A percentile compares a stretch with the other conserved stretches of the same genome.
Conservation (phyloP, 2,329 filamentous ascomycete genomes). For the Cadophora luteo-olivacea region DNA sequence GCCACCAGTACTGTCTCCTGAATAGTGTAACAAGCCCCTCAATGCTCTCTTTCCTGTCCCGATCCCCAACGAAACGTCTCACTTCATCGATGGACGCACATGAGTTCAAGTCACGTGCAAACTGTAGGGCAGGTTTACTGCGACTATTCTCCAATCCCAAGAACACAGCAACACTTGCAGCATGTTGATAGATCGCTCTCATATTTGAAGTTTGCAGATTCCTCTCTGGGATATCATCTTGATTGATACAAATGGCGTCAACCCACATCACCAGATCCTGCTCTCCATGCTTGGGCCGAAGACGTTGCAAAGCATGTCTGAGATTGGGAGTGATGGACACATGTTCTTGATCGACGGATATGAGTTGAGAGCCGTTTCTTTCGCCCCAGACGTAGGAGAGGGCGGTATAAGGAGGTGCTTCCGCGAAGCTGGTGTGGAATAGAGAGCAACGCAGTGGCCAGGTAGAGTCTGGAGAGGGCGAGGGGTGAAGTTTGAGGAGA, state of each 20-base stretch:
- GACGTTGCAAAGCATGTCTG: constrained; percentile 32
- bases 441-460: constrained; percentile 28
- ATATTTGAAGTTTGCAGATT: constrained; percentile 36
- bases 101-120: constrained; percentile 32
- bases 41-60: constrained; percentile 35
- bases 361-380: constrained; percentile 3
- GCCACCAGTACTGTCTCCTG: constrained; percentile 49
- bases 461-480: constrained; percentile 25
- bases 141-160: constrained; percentile 29
- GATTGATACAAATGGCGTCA: constrained; percentile 40
- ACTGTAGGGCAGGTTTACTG: constrained; percentile 28
- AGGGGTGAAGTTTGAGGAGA: constrained; percentile 25
- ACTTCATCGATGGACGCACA: constrained; percentile 25
- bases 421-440: constrained; percentile 32
- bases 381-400: constrained; percentile 41
- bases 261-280: constrained; percentile 35
- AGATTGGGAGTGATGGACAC: constrained; percentile 35
- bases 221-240: constrained; percentile 35
- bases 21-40: constrained; percentile 46
- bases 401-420: constrained; percentile 36
- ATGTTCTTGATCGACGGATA: constrained; percentile 27
- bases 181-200: constrained; percentile 38
- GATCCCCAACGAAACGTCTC: constrained; percentile 26
- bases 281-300: constrained; percentile 28
- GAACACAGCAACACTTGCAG: constrained; percentile 36